Evolutionary conservation across 2,329 filamentous ascomycete genomes (phyloP).

Genomic region (Ceratocystis cacaofunesta): DNA sequence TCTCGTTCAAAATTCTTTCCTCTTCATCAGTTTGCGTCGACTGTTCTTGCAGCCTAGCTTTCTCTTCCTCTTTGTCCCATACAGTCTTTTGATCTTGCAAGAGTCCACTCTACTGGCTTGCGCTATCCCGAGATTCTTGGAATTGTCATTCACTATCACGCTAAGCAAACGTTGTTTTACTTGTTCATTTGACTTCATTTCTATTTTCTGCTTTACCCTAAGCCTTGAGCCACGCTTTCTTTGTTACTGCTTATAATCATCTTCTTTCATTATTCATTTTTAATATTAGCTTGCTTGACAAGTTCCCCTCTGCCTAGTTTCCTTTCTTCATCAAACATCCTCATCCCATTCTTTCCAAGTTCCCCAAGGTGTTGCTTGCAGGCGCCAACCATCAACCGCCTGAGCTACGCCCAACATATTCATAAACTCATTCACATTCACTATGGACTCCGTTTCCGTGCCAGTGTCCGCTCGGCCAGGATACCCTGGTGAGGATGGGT

Average conservation of each 20-base stretch:
- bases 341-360: background rate
- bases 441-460: constrained; percentile 12
- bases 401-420: background rate
- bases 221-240: no score
- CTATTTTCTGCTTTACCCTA: no score
- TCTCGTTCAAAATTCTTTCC: constrained; percentile 15
- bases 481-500: constrained; percentile 3
- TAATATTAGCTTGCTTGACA: background rate
- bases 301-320: background rate
- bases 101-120: background rate
- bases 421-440: background rate
- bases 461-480: constrained; percentile 6
- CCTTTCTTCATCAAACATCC: constrained; percentile 3
- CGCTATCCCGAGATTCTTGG: background rate
- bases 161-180: background rate
- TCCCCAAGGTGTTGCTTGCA: background rate
- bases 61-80: background rate
- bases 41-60: background rate
- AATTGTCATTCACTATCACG: background rate
- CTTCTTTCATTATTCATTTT: background rate
- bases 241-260: background rate
- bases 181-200: background rate
- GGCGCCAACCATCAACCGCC: background rate
- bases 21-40: constrained; percentile 10
- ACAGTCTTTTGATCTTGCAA: background rate